Evolutionary conservation across 1,139 yeast species (phyloP).

Genomic region (Lodderomyces jiufengensis): DNA sequence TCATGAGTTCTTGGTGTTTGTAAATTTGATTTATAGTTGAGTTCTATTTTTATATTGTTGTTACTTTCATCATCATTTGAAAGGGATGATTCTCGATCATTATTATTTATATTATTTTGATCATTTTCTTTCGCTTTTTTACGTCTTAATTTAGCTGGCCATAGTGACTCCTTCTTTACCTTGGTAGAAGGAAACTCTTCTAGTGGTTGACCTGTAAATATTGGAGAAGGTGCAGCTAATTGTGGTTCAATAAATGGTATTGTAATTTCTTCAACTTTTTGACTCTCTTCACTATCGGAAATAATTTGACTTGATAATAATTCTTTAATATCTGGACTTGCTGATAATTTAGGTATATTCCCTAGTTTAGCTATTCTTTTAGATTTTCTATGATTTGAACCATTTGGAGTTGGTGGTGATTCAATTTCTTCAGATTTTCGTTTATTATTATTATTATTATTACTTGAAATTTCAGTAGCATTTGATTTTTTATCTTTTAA

Average conservation of each 20-base stretch:
- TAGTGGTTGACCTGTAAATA: constrained; percentile 64
- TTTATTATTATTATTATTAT: constrained; percentile 1
- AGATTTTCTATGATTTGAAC: constrained; percentile 20
- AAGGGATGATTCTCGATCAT: constrained; percentile 11
- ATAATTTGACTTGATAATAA: constrained; percentile 3
- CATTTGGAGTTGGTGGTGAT: constrained; percentile 22
- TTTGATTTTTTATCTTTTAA: neutral
- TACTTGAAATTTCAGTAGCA: neutral
- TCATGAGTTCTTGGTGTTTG: constrained; percentile 25
- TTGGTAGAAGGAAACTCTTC: constrained; percentile 58
- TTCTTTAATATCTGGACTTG: constrained; percentile 13
- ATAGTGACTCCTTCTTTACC: constrained; percentile 48
- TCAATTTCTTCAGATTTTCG: constrained; percentile 1
- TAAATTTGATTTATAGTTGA: constrained; percentile 23
- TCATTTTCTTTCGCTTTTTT: constrained; percentile 3
- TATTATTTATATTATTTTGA: constrained; percentile 2
- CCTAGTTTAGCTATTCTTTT: constrained; percentile 11
- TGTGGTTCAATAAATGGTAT: constrained; percentile 54
- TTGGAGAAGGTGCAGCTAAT: constrained; percentile 47
- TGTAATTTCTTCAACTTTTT: constrained; percentile 14
- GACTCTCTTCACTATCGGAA: constrained; percentile 1
- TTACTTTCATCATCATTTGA: constrained; percentile 7
- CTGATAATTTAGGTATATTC: constrained; percentile 9
- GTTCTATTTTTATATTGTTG: constrained; percentile 11
- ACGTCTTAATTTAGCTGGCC: constrained; percentile 32